Conservation (phyloP, 352 stramenopile genomes). For the Globisporangium iwayamae region DNA sequence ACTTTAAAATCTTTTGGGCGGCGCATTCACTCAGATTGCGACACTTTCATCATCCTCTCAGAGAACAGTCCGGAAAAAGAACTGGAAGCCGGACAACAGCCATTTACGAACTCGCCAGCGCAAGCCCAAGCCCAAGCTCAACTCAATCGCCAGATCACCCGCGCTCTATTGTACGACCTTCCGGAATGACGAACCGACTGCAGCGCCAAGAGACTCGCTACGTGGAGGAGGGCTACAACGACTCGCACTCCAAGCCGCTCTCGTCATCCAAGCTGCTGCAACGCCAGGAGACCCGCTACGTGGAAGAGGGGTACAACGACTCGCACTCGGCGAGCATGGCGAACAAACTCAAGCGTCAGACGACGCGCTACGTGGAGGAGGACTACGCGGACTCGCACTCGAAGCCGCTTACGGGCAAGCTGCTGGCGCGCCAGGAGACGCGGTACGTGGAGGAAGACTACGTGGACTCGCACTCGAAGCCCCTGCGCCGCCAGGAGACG, state of each 20-base stretch:
- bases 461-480: neutral
- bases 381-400: neutral
- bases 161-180: too few species aligned
- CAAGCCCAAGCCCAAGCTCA: neutral
- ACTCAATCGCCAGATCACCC: too few species aligned
- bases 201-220: neutral
- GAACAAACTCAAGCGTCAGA: neutral
- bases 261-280: too few species aligned
- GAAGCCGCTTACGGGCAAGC: neutral
- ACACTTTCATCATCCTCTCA: neutral
- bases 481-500: neutral
- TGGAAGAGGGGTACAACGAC: neutral
- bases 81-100: neutral
- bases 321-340: neutral
- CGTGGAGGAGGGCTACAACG: neutral
- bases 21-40: slow-evolving; percentile 6
- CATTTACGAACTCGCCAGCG: neutral
- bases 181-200: neutral
- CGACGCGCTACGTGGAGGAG: neutral
- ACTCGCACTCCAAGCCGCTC: neutral
- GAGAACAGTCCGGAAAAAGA: neutral
- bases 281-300: neutral
- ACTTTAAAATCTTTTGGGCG: slow-evolving; percentile 4
- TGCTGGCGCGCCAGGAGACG: neutral
- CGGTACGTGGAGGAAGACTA: neutral